A percentile compares a stretch with the other conserved stretches of the same genome.
Evolutionary conservation across 2,329 filamentous ascomycete species (phyloP).

Genomic region (Alternaria consortialis): DNA sequence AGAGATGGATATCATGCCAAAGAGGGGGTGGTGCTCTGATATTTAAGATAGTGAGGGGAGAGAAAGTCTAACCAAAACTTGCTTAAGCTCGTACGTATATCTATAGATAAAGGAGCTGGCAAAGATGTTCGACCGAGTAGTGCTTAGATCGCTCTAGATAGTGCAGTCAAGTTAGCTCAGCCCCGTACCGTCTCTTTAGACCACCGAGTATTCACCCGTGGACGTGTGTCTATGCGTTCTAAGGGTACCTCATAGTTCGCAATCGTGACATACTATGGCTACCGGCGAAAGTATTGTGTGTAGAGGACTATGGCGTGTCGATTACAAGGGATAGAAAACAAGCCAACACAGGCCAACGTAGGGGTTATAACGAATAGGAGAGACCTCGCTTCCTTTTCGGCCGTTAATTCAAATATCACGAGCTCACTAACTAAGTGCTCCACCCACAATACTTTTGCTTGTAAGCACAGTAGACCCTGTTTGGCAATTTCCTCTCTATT

Average conservation of each 20-base stretch:
- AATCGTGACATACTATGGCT: neutral
- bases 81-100: neutral
- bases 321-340: neutral
- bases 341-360: neutral
- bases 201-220: neutral
- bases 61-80: neutral
- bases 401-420: neutral
- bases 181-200: neutral
- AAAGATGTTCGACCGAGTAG: neutral
- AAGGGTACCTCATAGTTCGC: neutral
- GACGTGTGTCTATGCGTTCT: neutral
- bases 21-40: neutral
- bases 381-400: slow-evolving; percentile 3
- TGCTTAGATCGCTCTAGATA: slow-evolving; percentile 2
- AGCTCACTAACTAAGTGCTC: neutral
- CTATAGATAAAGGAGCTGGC: neutral
- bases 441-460: neutral
- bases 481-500: neutral
- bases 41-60: neutral
- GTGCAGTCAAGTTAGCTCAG: neutral
- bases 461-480: neutral
- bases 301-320: neutral
- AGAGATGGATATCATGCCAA: neutral
- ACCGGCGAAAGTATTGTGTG: neutral
- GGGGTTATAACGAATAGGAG: neutral